Base-by-base conservation (phyloP, 768 basidiomycete genomes). In the Symmetrospora coprosmae region DNA sequence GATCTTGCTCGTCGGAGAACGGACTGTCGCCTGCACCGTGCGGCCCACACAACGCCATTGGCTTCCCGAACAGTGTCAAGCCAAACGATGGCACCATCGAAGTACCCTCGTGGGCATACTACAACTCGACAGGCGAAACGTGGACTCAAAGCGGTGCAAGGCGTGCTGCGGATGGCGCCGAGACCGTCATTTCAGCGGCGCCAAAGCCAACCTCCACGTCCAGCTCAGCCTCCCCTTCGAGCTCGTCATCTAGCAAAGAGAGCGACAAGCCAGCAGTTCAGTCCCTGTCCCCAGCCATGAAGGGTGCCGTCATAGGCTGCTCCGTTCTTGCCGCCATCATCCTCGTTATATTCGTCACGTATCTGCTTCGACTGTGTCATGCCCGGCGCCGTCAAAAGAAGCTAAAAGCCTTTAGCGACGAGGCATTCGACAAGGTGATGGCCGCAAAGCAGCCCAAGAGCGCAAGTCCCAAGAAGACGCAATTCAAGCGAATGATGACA, bases 341-440 rank as follows among this genome's bases (percentile, higher is more conserved):
- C 66, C 78, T 88, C 34, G 87, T 88, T 41, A 79, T 76, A 50
- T 58, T 58, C 55, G 25, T 19, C 25, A 58, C 43, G n/a, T 58
- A 58, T 31, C 55, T 58, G 27, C 4, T 58, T 33, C 55, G 37
- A 16, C 33, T 58, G 31, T 58, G 55, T 19, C 31, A 9, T 30
- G 4, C 4, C 6, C 28, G 46, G 31, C 41, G 55, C 21, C 40
- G 46, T 28, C 27, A 43, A 23, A 58, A 41, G 31, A 31, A 40
- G 37, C 38, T 58, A 4, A 39, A 41, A 25, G 37, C 43, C 2
- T 46, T 46, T 46, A 30, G 31, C 38, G 41, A 58, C 21, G 21
- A 25, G 4, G 28, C 55, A 16, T 58, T 58, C 37, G 55, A 58
- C 21, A 58, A 58, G 31, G 55, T 58, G 5, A 28, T 58, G 6